These are phyloP conservation scores for Teratosphaeria viscida DNA, from an alignment of 2,329 filamentous ascomycete genomes.

Conservation along the genomic window DNA sequence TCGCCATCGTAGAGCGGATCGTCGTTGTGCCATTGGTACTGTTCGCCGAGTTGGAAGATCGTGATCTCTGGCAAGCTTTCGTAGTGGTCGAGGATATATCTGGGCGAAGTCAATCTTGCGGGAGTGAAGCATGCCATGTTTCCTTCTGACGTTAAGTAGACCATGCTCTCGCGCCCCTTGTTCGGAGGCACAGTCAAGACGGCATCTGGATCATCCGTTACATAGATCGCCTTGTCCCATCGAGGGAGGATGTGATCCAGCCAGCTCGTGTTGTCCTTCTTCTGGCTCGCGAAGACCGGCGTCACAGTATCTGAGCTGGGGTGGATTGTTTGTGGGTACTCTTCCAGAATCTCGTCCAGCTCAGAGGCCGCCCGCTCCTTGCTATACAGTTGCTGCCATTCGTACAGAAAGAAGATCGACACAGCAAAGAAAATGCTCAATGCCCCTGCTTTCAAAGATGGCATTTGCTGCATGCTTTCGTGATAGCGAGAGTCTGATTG, in stretches of 20 bases:
- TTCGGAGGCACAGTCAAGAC: not conserved
- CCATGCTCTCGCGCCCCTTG: not conserved
- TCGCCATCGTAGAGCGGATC: not conserved
- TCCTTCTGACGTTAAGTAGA: not conserved
- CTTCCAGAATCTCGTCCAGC: not conserved
- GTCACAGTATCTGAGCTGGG: not conserved
- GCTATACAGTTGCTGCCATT: not conserved
- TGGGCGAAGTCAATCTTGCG: not conserved
- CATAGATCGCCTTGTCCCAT: not conserved
- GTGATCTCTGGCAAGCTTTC: not conserved
- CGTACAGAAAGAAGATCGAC: not conserved
- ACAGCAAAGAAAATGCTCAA: not conserved
- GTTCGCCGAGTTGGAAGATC: not conserved
- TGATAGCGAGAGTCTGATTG: not conserved
- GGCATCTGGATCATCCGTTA: not conserved
- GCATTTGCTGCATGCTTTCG: not conserved
- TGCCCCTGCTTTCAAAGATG: not conserved
- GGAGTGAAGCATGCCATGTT: not conserved
- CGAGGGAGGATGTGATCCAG: not conserved
- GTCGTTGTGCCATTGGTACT: not conserved
- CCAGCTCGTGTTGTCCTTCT: not conserved
- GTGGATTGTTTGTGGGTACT: not conserved
- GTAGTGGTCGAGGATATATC: not conserved
- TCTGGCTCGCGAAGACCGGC: not conserved
- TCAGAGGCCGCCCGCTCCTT: not conserved